phyloP scores from a whole-genome alignment of 2,329 filamentous ascomycete genomes.

The Furcasterigmium furcatum region DNA sequence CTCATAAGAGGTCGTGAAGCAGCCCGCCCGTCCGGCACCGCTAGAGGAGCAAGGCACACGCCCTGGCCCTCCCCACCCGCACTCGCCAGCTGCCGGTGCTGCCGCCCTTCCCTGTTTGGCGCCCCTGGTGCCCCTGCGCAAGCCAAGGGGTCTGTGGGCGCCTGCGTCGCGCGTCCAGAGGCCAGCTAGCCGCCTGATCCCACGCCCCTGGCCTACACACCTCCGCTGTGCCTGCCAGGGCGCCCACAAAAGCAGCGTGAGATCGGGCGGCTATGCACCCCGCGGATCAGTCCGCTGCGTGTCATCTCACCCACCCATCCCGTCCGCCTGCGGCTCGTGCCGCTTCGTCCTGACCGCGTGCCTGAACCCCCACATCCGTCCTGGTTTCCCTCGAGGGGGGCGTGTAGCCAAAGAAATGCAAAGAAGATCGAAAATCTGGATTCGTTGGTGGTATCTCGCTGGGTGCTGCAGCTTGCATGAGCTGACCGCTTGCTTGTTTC shows the following conservation, averaged over 20 bases:
- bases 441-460: conserved; percentile 5
- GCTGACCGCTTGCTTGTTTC: background rate
- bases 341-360: background rate
- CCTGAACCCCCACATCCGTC: background rate
- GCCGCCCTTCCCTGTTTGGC: background rate
- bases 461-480: conserved; percentile 8
- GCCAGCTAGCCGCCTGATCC: background rate
- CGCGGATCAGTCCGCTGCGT: conserved; percentile 18
- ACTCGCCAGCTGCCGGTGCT: conserved; percentile 17
- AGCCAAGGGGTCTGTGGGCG: background rate
- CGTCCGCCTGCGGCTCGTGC: background rate
- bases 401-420: conserved; percentile 5
- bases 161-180: background rate
- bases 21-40: conserved; percentile 20
- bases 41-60: conserved; percentile 15
- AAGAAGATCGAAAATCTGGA: conserved; percentile 5
- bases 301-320: conserved; percentile 8
- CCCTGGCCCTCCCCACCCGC: conserved; percentile 17
- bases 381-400: too few species aligned
- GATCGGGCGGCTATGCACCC: conserved; percentile 25
- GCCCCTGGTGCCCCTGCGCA: conserved; percentile 1
- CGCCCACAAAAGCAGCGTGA: conserved; percentile 34
- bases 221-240: background rate
- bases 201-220: background rate
- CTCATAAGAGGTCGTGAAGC: conserved; percentile 43